Conservation (phyloP, 1,284 basidiomycete genomes). For the Tylopilus orsonianus region DNA sequence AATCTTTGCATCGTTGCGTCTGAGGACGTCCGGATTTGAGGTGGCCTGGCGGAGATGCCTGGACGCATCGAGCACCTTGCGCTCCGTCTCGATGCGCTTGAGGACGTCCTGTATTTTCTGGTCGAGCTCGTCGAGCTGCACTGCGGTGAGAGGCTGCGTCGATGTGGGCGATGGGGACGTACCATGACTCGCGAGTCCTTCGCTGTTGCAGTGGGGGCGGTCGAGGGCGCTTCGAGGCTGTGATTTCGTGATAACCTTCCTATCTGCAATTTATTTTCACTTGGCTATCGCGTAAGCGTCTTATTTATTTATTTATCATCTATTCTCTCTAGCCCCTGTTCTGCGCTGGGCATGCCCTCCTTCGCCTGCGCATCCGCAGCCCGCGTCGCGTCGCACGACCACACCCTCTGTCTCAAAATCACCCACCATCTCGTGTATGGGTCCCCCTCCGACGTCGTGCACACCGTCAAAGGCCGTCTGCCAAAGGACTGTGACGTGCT, state of each 20-base stretch:
- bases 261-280: constrained; percentile 18
- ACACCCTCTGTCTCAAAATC: constrained; percentile 35
- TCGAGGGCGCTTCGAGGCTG: constrained; percentile 25
- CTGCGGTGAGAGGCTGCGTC: background rate
- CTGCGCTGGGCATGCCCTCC: constrained; percentile 39
- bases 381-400: constrained; percentile 34
- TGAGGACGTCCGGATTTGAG: constrained; percentile 83
- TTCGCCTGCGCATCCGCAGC: constrained; percentile 35
- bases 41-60: constrained; percentile 81
- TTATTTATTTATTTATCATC: constrained; percentile 15
- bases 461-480: constrained; percentile 38
- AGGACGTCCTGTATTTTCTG: constrained; percentile 91
- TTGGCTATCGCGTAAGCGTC: constrained; percentile 33
- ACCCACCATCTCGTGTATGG: constrained; percentile 41
- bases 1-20: constrained; percentile 82
- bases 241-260: constrained; percentile 34
- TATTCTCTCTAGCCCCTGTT: constrained; percentile 1
- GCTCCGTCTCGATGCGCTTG: constrained; percentile 88
- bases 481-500: constrained; percentile 53
- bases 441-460: constrained; percentile 34
- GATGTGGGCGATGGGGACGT: constrained; percentile 17
- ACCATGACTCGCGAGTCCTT: too few species aligned
- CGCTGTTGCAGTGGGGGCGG: background rate
- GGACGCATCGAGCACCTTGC: constrained; percentile 88
- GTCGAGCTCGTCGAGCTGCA: constrained; percentile 58